These are phyloP conservation scores for Dysphania ambrosioides DNA, from an alignment of 148 eudicot genomes.

Conservation along the genomic window DNA sequence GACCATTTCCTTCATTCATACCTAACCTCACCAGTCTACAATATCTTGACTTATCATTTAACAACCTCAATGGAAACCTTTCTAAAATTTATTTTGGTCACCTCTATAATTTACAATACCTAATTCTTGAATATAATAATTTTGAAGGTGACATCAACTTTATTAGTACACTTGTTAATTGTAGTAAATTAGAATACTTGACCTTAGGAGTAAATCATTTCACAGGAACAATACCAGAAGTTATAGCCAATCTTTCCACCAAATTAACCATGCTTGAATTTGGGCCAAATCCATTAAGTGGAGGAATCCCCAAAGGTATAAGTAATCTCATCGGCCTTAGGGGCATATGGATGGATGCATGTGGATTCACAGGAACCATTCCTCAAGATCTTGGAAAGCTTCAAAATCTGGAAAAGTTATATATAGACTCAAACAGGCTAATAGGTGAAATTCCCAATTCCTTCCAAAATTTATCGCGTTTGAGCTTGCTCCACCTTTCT, in stretches of 20 bases:
- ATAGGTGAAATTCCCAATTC: conserved; percentile 33
- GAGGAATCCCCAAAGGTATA: conserved; percentile 27
- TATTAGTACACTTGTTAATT: conserved; percentile 26
- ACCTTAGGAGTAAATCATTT: background rate
- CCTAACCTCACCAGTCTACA: conserved; percentile 31
- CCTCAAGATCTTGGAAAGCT: conserved; percentile 30
- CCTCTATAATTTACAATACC: background rate
- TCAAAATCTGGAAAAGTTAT: conserved; percentile 11
- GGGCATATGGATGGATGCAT: background rate
- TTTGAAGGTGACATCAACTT: conserved; percentile 30
- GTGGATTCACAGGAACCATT: conserved; percentile 17
- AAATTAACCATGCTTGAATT: background rate
- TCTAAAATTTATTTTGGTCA: conserved; percentile 5
- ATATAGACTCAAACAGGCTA: conserved; percentile 22
- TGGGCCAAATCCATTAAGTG: background rate
- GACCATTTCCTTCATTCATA: conserved; percentile 29
- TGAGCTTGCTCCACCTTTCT: background rate
- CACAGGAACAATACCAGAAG: conserved; percentile 22
- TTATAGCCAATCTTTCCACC: conserved; percentile 18
- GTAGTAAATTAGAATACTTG: conserved; percentile 9
- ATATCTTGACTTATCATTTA: background rate
- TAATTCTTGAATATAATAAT: background rate
- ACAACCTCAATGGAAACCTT: conserved; percentile 20
- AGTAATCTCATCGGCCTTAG: conserved; percentile 21
- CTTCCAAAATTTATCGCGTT: conserved; percentile 18